Percentiles rank a stretch among this genome's conserved stretches.
Conservation (phyloP, 192 early-diverging fungal genomes). For the Coemansia sp. region DNA sequence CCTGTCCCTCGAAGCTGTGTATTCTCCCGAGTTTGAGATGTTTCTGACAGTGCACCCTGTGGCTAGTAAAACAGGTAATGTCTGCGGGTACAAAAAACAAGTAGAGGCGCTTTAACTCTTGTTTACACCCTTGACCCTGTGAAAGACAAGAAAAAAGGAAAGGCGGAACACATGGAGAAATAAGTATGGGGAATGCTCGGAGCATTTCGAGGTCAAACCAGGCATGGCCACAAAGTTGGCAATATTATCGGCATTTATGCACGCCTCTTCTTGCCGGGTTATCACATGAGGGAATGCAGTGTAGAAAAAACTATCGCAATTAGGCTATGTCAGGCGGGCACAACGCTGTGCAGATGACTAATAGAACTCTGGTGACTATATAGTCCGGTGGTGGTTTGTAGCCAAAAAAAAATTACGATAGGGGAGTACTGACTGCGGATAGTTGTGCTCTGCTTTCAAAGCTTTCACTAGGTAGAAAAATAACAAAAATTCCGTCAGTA, state of each 20-base stretch:
- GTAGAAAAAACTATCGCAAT: slow-evolving; percentile 36
- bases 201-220: neutral
- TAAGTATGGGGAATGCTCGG: slow-evolving; percentile 1
- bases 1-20: neutral
- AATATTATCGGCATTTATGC: slow-evolving; percentile 14
- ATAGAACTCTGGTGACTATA: neutral
- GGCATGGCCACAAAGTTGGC: slow-evolving; percentile 2
- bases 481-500: neutral
- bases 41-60: neutral
- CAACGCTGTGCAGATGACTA: slow-evolving; percentile 1
- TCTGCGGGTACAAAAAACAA: neutral
- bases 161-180: neutral
- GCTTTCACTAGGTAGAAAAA: neutral
- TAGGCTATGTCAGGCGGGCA: slow-evolving; percentile 14
- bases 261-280: neutral
- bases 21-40: neutral
- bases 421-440: neutral
- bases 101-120: neutral
- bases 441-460: neutral
- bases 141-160: neutral
- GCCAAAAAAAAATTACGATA: neutral
- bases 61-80: neutral
- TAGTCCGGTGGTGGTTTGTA: slow-evolving; percentile 7
- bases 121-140: neutral
- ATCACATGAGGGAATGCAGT: slow-evolving; percentile 1